phyloP scores from a whole-genome alignment of 2,329 filamentous ascomycete genomes.

The Kalaharituber pfeilii region DNA sequence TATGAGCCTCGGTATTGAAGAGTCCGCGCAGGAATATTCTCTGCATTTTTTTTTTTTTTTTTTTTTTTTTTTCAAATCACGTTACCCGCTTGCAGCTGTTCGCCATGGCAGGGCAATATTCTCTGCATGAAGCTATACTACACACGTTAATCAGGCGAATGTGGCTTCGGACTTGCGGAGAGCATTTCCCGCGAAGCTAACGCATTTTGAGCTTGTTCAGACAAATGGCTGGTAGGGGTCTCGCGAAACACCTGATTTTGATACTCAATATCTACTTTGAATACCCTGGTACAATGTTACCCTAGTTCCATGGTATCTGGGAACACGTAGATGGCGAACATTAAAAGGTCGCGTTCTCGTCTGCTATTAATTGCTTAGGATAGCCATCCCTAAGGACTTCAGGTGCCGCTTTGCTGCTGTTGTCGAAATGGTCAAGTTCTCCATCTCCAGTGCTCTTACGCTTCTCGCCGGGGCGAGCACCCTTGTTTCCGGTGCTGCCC shows the following conservation, averaged over 20 bases:
- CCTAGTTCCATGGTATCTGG: neutral
- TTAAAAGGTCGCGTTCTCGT: neutral
- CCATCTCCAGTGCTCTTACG: neutral
- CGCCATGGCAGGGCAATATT: no score
- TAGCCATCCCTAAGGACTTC: neutral
- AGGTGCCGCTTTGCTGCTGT: neutral
- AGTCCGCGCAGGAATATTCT: no score
- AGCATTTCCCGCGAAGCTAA: neutral
- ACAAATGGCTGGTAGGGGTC: neutral
- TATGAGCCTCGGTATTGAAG: no score
- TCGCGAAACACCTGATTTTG: no score
- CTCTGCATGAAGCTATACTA: no score
- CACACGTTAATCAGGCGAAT: neutral
- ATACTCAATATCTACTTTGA: neutral
- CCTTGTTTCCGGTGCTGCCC: conserved; percentile 17
- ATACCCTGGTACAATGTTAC: neutral
- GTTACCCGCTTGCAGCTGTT: no score
- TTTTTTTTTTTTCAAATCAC: no score
- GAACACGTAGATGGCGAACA: neutral
- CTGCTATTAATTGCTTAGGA: neutral
- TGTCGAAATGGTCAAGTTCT: neutral
- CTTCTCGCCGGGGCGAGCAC: neutral
- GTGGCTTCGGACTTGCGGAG: neutral
- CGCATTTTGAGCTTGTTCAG: neutral
- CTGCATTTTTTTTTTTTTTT: no score